Evolutionary conservation across 2,329 filamentous ascomycete genomes (phyloP).

Genomic region (Exophiala dermatitidis): DNA sequence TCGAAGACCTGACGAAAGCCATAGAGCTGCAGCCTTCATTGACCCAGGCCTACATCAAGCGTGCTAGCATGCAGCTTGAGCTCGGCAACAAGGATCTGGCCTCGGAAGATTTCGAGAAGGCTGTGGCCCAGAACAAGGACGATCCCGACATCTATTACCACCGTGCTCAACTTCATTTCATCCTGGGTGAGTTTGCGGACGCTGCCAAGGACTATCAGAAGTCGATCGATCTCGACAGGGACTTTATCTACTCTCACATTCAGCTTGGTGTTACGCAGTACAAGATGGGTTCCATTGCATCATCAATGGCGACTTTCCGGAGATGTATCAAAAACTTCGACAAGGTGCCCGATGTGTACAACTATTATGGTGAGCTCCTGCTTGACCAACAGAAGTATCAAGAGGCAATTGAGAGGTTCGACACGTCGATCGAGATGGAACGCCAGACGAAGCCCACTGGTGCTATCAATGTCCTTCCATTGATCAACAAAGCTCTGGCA

Average conservation of each 20-base stretch:
- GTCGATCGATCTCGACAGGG: conserved; percentile 90
- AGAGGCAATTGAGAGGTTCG: conserved; percentile 96
- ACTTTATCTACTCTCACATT: conserved; percentile 99
- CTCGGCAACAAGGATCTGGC: conserved; percentile 81
- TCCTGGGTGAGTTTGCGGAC: conserved; percentile 84
- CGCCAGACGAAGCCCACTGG: conserved; percentile 78
- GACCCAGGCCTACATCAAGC: conserved; percentile 97
- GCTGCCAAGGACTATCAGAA: conserved; percentile 99
- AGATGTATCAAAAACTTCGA: conserved; percentile 98
- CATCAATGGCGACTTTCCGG: conserved; percentile 96
- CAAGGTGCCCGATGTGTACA: conserved; percentile 94
- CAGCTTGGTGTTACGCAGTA: conserved; percentile 98
- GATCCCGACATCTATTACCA: conserved; percentile 99
- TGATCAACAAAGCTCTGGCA: conserved; percentile 97
- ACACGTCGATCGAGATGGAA: conserved; percentile 98
- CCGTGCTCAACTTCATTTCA: conserved; percentile 96
- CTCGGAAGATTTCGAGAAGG: conserved; percentile 77
- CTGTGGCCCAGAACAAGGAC: conserved; percentile 72
- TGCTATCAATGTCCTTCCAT: conserved; percentile 91
- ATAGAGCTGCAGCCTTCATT: conserved; percentile 80
- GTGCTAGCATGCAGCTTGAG: conserved; percentile 95
- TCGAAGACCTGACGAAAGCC: conserved; percentile 83
- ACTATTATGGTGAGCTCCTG: conserved; percentile 96
- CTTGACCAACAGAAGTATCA: conserved; percentile 93
- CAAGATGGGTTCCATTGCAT: conserved; percentile 97